Conservation (phyloP, 345 rosid genomes). For the Geranium rotundifolium region DNA sequence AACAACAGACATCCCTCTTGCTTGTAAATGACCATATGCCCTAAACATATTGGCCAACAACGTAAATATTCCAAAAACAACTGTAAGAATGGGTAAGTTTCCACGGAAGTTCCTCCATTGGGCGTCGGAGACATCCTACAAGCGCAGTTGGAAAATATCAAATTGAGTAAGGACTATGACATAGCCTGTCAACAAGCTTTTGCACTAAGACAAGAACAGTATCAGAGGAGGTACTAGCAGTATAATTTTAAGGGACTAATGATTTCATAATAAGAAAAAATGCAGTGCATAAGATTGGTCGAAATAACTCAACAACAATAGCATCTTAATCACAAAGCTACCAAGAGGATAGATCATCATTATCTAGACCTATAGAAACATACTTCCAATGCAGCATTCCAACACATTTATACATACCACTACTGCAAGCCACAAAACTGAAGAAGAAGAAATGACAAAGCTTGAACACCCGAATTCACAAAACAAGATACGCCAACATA, state of each 20-base stretch:
- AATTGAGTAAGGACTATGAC: neutral
- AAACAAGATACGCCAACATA: neutral
- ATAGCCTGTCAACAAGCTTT: neutral
- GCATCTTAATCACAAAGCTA: neutral
- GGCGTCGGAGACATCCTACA: constrained; percentile 69
- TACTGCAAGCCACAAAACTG: neutral
- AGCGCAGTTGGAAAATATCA: neutral
- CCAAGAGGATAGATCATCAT: neutral
- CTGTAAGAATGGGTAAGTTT: constrained; percentile 57
- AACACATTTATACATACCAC: neutral
- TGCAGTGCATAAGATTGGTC: neutral
- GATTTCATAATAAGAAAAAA: neutral
- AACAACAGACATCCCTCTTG: constrained; percentile 51
- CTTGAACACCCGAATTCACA: neutral
- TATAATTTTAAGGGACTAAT: neutral
- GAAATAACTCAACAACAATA: too few relatives aligned
- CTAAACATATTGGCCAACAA: constrained; percentile 34
- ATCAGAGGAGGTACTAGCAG: neutral
- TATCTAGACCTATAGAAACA: neutral
- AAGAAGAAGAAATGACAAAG: neutral
- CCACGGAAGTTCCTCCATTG: constrained; percentile 87
- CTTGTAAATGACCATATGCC: constrained; percentile 29
- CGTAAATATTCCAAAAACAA: constrained; percentile 47
- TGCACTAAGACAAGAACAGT: neutral
- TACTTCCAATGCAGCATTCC: neutral